Percentiles rank a stretch among this genome's conserved stretches.
These are phyloP conservation scores for Pythium chondricola DNA, from an alignment of 352 stramenopile genomes.

Conservation along the genomic window DNA sequence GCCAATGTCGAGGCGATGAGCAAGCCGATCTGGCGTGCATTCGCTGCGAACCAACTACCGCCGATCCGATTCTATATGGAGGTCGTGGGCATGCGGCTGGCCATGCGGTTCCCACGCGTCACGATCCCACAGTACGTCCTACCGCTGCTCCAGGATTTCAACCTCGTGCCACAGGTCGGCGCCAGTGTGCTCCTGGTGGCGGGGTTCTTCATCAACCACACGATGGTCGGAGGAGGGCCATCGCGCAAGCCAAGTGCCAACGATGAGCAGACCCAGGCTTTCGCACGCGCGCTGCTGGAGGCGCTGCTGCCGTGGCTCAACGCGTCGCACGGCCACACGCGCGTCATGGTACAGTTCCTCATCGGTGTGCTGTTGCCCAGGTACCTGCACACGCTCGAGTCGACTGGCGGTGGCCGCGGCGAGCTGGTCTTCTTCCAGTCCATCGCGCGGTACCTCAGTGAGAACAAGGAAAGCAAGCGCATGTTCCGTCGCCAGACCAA, in stretches of 20 bases:
- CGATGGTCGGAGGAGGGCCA: slow-evolving; percentile 18
- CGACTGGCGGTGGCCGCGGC: neutral
- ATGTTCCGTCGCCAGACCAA: slow-evolving; percentile 70
- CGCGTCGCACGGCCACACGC: slow-evolving; percentile 70
- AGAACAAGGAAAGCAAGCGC: slow-evolving; percentile 80
- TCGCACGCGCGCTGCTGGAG: slow-evolving; percentile 29
- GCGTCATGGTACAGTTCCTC: slow-evolving; percentile 74
- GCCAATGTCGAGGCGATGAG: slow-evolving; percentile 24
- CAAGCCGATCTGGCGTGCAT: slow-evolving; percentile 37
- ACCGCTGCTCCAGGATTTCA: slow-evolving; percentile 58
- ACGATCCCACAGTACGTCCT: slow-evolving; percentile 38
- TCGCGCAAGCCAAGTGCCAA: slow-evolving; percentile 24
- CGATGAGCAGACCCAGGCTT: slow-evolving; percentile 7
- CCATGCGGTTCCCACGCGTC: slow-evolving; percentile 36
- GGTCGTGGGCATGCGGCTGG: slow-evolving; percentile 68
- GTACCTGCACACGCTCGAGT: slow-evolving; percentile 31
- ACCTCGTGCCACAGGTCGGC: slow-evolving; percentile 66
- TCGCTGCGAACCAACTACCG: slow-evolving; percentile 54
- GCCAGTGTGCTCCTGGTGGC: slow-evolving; percentile 57
- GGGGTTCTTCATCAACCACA: slow-evolving; percentile 22
- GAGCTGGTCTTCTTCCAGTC: slow-evolving; percentile 40
- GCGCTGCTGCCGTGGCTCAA: slow-evolving; percentile 74
- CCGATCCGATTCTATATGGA: slow-evolving; percentile 80
- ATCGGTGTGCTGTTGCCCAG: slow-evolving; percentile 56
- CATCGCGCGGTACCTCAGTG: slow-evolving; percentile 56